A percentile compares a stretch with the other conserved stretches of the same genome.
Conservation (phyloP, 345 rosid species). For the Barbarea vulgaris region DNA sequence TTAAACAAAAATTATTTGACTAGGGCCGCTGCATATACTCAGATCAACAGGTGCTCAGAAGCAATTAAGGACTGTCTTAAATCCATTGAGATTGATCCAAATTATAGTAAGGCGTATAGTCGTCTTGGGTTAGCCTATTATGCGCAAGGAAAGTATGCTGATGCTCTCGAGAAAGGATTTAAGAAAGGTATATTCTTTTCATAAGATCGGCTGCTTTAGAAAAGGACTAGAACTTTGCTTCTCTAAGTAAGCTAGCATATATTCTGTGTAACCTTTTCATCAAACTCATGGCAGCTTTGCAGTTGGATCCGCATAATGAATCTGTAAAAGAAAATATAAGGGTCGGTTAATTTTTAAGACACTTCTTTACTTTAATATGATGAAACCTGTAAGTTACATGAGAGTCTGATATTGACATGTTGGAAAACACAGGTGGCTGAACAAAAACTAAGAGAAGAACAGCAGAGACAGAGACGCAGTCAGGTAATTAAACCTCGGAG, state of each 20-base stretch:
- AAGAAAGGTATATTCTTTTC: conserved; percentile 60
- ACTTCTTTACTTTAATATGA: conserved; percentile 2
- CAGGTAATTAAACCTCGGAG: conserved; percentile 48
- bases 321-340: conserved; percentile 72
- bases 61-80: conserved; percentile 77
- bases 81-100: conserved; percentile 75
- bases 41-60: conserved; percentile 59
- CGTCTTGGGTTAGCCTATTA: conserved; percentile 86
- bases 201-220: neutral
- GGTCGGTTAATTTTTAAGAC: conserved; percentile 44
- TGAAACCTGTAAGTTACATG: neutral
- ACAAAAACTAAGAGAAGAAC: conserved; percentile 68
- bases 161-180: conserved; percentile 85
- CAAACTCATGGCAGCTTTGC: conserved; percentile 60
- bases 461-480: conserved; percentile 46
- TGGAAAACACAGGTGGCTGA: conserved; percentile 61
- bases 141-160: conserved; percentile 71
- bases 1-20: conserved; percentile 3
- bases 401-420: conserved; percentile 18
- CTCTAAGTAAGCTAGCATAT: neutral
- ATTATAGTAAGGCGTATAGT: conserved; percentile 86
- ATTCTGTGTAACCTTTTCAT: conserved; percentile 27
- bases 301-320: conserved; percentile 74
- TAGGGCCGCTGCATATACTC: conserved; percentile 94
- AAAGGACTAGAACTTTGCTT: conserved; percentile 18